Percentiles rank a stretch among this genome's conserved stretches.
Conservation (phyloP, 768 basidiomycete species). For the Trametes meyenii region DNA sequence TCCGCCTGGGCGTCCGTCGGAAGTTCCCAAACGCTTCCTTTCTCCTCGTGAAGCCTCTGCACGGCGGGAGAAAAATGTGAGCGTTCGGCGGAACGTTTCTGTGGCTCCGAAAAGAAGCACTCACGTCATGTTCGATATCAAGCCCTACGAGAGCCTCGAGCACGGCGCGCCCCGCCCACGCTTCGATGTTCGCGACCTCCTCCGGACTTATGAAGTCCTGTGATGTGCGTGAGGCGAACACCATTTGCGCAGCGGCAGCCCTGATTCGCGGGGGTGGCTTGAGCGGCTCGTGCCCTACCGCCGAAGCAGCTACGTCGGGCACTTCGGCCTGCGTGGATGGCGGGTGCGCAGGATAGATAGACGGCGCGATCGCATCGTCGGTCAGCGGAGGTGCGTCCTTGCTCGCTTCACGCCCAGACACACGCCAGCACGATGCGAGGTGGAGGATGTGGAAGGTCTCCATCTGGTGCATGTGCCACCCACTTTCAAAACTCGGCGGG, state of each 20-base stretch:
- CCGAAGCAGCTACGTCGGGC: conserved; percentile 20
- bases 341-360: conserved; percentile 32
- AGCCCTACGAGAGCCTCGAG: conserved; percentile 57
- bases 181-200: conserved; percentile 59
- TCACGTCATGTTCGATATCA: conserved; percentile 54
- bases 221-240: conserved; percentile 76
- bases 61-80: not conserved
- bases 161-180: conserved; percentile 62
- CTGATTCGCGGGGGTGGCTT: conserved; percentile 48
- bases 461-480: conserved; percentile 54
- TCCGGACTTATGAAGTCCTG: conserved; percentile 76
- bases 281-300: conserved; percentile 16
- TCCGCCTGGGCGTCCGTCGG: not conserved
- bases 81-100: not conserved
- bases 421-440: conserved; percentile 70
- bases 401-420: conserved; percentile 29
- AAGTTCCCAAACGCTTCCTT: conserved; percentile 29
- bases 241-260: conserved; percentile 81
- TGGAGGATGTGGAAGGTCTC: conserved; percentile 84
- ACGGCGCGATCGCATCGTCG: conserved; percentile 46
- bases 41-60: conserved; percentile 26
- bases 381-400: conserved; percentile 45
- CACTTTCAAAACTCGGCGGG: conserved; percentile 8
- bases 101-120: conserved; percentile 31
- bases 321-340: conserved; percentile 26